phyloP scores from a whole-genome alignment of 257 asterid species.

The Jaltomata sinuosa region DNA sequence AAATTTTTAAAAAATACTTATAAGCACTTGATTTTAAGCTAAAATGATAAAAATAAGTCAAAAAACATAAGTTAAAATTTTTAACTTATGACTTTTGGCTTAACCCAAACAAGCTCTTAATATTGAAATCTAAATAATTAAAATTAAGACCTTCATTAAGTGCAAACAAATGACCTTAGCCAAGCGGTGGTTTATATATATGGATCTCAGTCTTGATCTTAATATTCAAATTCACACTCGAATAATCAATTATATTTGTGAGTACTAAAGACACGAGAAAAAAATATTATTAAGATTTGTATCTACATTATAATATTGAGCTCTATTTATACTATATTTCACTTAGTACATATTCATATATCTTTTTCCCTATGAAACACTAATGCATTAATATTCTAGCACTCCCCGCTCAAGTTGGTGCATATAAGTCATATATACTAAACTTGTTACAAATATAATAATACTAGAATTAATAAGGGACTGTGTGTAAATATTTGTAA shows the following conservation, averaged over 20 bases:
- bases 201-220: background rate
- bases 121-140: background rate
- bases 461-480: background rate
- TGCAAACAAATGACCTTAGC: background rate
- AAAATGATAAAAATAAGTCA: too few relatives aligned
- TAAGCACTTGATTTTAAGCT: too few relatives aligned
- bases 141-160: background rate
- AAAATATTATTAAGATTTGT: background rate
- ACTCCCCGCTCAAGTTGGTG: background rate
- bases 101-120: too few relatives aligned
- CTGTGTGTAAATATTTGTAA: background rate
- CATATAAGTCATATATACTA: background rate
- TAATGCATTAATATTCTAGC: background rate
- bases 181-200: background rate
- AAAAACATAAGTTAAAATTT: too few relatives aligned
- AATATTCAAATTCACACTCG: background rate
- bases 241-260: background rate
- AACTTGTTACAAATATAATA: too few relatives aligned
- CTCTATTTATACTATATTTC: background rate
- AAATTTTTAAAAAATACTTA: too few relatives aligned
- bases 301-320: background rate
- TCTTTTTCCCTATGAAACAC: background rate
- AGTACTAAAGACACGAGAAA: background rate
- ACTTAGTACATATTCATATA: background rate
- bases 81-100: too few relatives aligned